Evolutionary conservation across 2,329 filamentous ascomycete species (phyloP).

Genomic region (Penicillium sp.): DNA sequence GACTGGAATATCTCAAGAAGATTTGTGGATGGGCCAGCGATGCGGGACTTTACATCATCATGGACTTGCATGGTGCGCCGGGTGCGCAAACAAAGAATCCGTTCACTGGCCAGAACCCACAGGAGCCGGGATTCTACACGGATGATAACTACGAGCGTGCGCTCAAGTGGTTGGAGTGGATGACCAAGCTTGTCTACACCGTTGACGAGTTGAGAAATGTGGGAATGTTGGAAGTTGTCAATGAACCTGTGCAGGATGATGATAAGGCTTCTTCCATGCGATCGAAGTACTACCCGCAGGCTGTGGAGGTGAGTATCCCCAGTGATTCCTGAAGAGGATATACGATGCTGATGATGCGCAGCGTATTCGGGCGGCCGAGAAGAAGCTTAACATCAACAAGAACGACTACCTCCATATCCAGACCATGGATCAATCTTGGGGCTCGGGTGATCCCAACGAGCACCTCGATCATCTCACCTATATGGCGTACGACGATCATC

Average conservation of each 20-base stretch:
- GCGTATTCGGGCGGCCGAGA: constrained; percentile 54
- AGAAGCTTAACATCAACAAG: constrained; percentile 42
- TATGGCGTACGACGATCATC: constrained; percentile 60
- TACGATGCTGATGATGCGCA: background rate
- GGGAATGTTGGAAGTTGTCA: constrained; percentile 61
- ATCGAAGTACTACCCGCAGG: constrained; percentile 52
- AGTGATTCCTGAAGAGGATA: too few species aligned
- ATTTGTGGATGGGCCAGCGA: constrained; percentile 53
- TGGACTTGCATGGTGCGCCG: constrained; percentile 56
- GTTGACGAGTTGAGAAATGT: constrained; percentile 55
- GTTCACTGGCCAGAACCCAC: constrained; percentile 50
- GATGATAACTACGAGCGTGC: constrained; percentile 60
- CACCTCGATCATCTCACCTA: constrained; percentile 47
- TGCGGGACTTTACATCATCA: constrained; percentile 55
- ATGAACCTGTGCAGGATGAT: constrained; percentile 54
- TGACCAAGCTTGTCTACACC: constrained; percentile 55
- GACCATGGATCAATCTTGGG: constrained; percentile 57
- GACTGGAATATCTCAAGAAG: constrained; percentile 48
- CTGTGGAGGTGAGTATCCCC: constrained; percentile 36
- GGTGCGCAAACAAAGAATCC: constrained; percentile 52
- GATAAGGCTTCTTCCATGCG: constrained; percentile 39
- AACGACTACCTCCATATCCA: constrained; percentile 56
- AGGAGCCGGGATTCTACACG: constrained; percentile 56
- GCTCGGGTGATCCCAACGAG: constrained; percentile 55
- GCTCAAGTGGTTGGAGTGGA: constrained; percentile 57